These are phyloP conservation scores for Huiozyma naganishii DNA, from an alignment of 805 yeast species.

Conservation along the genomic window DNA sequence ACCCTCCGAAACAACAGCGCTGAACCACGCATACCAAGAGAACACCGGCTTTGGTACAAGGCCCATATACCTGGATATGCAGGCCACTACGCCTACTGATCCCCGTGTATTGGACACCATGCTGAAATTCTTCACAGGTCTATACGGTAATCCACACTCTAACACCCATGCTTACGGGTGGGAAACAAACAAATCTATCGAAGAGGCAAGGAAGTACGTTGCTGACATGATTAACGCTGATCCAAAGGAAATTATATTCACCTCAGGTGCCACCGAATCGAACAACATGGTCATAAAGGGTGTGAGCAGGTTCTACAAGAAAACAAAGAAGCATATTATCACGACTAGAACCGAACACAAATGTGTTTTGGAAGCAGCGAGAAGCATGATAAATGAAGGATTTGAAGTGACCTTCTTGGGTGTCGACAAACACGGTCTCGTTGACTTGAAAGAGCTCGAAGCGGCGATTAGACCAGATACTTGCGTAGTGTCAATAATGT, in stretches of 20 bases:
- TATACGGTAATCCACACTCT: constrained; percentile 96
- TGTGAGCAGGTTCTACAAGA: constrained; percentile 83
- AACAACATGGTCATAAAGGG: constrained; percentile 95
- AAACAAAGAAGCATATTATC: constrained; percentile 85
- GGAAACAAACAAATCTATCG: constrained; percentile 94
- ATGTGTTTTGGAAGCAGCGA: constrained; percentile 94
- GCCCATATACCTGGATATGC: constrained; percentile 94
- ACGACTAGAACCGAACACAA: constrained; percentile 97
- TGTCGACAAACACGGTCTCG: constrained; percentile 70
- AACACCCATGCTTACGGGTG: constrained; percentile 96
- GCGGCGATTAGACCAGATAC: constrained; percentile 85
- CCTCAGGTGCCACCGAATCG: constrained; percentile 96
- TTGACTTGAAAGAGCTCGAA: constrained; percentile 67
- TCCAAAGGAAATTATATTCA: constrained; percentile 92
- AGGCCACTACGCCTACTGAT: constrained; percentile 97
- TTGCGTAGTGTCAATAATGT: constrained; percentile 84
- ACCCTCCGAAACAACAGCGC: constrained; percentile 22
- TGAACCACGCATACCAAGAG: constrained; percentile 31
- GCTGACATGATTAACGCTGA: constrained; percentile 86
- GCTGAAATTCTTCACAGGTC: constrained; percentile 79
- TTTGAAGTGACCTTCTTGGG: constrained; percentile 90
- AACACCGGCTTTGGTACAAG: constrained; percentile 50
- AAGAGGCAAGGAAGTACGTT: constrained; percentile 69
- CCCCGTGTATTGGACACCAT: constrained; percentile 89
- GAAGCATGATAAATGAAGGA: constrained; percentile 93